phyloP scores from a whole-genome alignment of 495 filamentous ascomycete genomes.

The Amphirosellinia nigrospora region DNA sequence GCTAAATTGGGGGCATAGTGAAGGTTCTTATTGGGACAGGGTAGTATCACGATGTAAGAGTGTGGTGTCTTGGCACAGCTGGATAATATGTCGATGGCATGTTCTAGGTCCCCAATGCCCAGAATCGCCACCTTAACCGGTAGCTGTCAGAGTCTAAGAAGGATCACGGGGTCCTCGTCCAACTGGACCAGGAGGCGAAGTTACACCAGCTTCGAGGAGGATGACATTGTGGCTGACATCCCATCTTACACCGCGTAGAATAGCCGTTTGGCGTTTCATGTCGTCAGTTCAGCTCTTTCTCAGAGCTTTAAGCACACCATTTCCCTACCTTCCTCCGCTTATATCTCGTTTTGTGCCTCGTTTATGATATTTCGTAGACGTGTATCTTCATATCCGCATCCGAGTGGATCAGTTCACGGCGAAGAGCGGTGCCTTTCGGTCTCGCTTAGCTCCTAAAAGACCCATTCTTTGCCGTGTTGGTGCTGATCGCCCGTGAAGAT shows the following conservation, averaged over 20 bases:
- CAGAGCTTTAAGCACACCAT: conserved; percentile 5
- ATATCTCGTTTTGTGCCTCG: not conserved
- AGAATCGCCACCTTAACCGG: conserved; percentile 38
- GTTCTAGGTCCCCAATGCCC: conserved; percentile 37
- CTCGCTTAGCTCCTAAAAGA: conserved; percentile 28
- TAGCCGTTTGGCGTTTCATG: not conserved
- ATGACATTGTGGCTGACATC: conserved; percentile 30
- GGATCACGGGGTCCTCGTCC: conserved; percentile 20
- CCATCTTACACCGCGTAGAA: conserved; percentile 23
- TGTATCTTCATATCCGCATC: conserved; percentile 24
- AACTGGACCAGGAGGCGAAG: conserved; percentile 25
- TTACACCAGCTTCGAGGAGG: conserved; percentile 34
- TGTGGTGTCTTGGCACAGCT: conserved; percentile 34
- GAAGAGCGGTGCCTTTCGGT: conserved; percentile 30
- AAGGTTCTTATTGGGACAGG: conserved; percentile 23
- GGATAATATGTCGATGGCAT: conserved; percentile 39
- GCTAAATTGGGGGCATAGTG: conserved; percentile 36
- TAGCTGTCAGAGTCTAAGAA: conserved; percentile 31
- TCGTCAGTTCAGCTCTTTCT: not conserved
- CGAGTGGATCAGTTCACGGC: conserved; percentile 26
- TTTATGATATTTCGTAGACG: conserved; percentile 2
- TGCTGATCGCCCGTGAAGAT: conserved; percentile 16
- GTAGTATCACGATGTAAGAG: conserved; percentile 30
- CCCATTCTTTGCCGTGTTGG: conserved; percentile 18
- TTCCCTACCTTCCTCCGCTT: not conserved